These are phyloP conservation scores for Cinnamomum chago DNA, from an alignment of 164 flowering plant genomes.

Conservation along the genomic window DNA sequence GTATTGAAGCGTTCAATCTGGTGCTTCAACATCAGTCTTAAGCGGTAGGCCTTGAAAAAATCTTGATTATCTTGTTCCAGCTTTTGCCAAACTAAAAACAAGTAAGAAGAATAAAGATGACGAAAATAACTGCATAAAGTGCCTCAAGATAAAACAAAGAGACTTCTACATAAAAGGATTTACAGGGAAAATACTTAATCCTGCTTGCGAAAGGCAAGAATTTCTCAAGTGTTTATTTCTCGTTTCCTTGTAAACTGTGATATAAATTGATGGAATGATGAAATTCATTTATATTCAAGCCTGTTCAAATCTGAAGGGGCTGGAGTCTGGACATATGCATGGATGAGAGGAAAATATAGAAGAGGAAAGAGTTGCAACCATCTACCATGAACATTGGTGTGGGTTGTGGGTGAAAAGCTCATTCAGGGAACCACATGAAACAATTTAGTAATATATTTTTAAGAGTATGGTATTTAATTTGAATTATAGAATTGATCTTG, in stretches of 20 bases:
- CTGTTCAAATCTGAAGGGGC: no score
- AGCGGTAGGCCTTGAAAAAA: slow-evolving; percentile 69
- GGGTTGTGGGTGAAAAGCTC: no score
- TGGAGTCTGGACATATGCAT: no score
- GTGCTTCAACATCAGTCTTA: slow-evolving; percentile 61
- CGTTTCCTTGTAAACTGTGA: background rate
- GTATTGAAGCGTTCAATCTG: slow-evolving; percentile 66
- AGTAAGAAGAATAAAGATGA: background rate
- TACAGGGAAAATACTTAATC: background rate
- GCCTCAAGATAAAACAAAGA: background rate
- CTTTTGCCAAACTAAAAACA: slow-evolving; percentile 68
- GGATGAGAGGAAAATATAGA: no score
- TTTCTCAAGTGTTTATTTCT: background rate
- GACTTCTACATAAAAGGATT: background rate
- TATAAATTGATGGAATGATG: no score
- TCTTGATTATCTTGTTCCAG: slow-evolving; percentile 81
- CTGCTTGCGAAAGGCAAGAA: background rate
- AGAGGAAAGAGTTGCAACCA: no score
- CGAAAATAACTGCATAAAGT: background rate
- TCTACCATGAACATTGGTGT: no score
- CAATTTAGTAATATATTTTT: no score
- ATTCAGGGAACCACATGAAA: no score
- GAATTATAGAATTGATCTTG: no score
- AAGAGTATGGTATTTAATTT: no score
- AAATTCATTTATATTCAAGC: no score